Percentiles rank a stretch among this genome's conserved stretches.
Evolutionary conservation across 768 basidiomycete species (phyloP).

Genomic region (Tulasnella sp.): DNA sequence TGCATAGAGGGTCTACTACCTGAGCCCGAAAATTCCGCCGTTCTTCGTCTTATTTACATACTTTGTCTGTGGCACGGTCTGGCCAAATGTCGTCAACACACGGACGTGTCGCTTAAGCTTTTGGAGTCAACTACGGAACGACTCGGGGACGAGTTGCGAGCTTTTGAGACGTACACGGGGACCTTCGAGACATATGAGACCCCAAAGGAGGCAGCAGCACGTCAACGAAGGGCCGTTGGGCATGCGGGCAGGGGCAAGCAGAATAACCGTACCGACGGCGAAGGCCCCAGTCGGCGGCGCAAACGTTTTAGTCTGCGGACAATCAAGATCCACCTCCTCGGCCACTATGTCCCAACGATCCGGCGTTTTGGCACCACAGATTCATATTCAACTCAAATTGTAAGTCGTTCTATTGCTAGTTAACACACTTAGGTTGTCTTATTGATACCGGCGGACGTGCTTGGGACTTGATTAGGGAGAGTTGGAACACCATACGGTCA

Average conservation of each 20-base stretch:
- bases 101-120: not conserved
- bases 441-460: not conserved
- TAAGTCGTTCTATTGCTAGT: not conserved
- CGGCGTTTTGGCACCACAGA: not conserved
- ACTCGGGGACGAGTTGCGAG: constrained; percentile 3
- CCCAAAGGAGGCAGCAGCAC: not conserved
- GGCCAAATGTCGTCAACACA: constrained; percentile 19
- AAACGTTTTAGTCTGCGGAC: constrained; percentile 7
- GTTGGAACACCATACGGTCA: not conserved
- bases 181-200: constrained; percentile 17
- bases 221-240: not conserved
- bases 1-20: constrained; percentile 15
- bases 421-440: no score
- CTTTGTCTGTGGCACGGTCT: constrained; percentile 13
- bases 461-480: not conserved
- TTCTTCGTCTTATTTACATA: constrained; percentile 2
- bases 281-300: not conserved
- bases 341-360: not conserved
- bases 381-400: not conserved
- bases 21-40: constrained; percentile 9
- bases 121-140: not conserved
- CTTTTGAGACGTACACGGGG: not conserved
- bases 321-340: constrained; percentile 13
- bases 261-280: not conserved
- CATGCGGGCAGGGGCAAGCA: not conserved